These are phyloP conservation scores for Paramarasmius palmivorus DNA, from an alignment of 1,284 basidiomycete genomes.

Conservation along the genomic window DNA sequence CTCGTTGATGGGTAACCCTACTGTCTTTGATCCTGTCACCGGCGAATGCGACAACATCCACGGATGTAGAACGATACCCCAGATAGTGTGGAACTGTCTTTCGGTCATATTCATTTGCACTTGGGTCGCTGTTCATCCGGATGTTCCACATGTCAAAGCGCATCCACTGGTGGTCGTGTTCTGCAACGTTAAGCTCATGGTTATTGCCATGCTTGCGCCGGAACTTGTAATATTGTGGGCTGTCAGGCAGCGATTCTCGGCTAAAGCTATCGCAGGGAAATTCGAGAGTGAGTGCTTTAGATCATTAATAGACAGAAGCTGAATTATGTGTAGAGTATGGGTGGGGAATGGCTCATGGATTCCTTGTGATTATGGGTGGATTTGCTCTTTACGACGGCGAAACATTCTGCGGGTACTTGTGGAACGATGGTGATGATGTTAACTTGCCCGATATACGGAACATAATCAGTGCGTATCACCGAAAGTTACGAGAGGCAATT, in stretches of 20 bases:
- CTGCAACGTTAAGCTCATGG: slow-evolving; percentile 19
- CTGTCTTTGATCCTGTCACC: not conserved
- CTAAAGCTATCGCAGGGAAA: slow-evolving; percentile 14
- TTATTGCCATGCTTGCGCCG: slow-evolving; percentile 24
- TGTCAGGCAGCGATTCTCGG: slow-evolving; percentile 23
- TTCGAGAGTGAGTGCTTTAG: slow-evolving; percentile 10
- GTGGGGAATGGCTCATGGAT: not conserved
- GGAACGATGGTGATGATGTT: not conserved
- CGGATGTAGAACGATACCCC: not conserved
- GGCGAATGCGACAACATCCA: not conserved
- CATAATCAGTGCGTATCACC: not conserved
- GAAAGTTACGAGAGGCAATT: no score
- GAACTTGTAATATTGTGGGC: slow-evolving; percentile 27
- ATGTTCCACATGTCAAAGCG: slow-evolving; percentile 23
- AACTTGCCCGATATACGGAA: no score
- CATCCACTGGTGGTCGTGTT: not conserved
- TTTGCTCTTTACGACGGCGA: not conserved
- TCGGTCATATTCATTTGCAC: slow-evolving; percentile 32
- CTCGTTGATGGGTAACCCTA: no score
- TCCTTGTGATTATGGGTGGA: not conserved
- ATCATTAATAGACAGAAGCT: not conserved
- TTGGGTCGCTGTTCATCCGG: slow-evolving; percentile 34
- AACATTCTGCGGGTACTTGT: no score
- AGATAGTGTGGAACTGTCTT: slow-evolving; percentile 30
- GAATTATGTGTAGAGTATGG: not conserved